Base-by-base conservation (phyloP, 495 filamentous ascomycete species). In the Margaritispora aquatica region DNA sequence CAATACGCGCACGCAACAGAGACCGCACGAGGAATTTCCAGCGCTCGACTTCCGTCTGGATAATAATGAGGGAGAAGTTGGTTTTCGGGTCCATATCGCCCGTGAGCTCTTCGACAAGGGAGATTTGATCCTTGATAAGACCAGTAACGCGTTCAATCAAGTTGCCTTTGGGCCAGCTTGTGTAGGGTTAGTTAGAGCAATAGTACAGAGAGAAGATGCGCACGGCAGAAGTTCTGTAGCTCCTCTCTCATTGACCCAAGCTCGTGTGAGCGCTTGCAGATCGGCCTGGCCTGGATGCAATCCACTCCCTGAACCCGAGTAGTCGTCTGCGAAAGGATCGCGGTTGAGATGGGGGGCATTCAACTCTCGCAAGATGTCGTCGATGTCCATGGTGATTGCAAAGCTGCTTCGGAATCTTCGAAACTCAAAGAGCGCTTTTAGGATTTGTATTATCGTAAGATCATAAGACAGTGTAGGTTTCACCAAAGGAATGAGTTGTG, bases 1-100 rank as follows among this genome's bases (percentile, higher is more conserved):
- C 80, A 41, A 98, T 84, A 26, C 94, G 79, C n/a, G 87, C 82
- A 50, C 94, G 81, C 44, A 97, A 77, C 60, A 90, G 86, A n/a
- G 85, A 87, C 58, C 94, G 84, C 34, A 97, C 78, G 34, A 97
- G 77, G 68, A 88, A 97, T 76, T 96, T 96, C 71, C 87, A 93
- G 38, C 94, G 78, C 71, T 96, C 89, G 51, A 97, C 84, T 77
- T 98, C 94, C 24, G 95, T 97, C 77, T 98, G 94, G 57, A 97
- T 84, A 61, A 98, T 87, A 49, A 97, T 95, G 63, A 97, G 86
- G 62, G 80, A 83, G 69, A 98, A 95, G 71, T 95, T 96, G 57
- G 89, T 84, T 66, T 86, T 92, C 11, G 91, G 86, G 66, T 94
- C 90, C 78, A 91, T 80, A 64, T 86, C 82, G 58, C 84, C 88